phyloP scores from a whole-genome alignment of 257 asterid species.

The Forsythia viridissima region DNA sequence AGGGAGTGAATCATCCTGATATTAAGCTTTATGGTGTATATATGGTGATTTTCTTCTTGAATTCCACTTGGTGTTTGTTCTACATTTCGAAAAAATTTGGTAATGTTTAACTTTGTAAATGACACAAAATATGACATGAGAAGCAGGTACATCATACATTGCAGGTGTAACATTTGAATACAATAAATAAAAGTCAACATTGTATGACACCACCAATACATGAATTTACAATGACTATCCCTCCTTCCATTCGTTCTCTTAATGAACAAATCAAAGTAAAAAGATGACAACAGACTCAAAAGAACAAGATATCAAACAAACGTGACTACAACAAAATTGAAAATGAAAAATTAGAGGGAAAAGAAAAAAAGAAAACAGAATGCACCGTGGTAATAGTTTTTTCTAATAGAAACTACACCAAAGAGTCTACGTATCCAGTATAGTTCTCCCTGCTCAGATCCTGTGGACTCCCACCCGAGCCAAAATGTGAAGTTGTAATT shows the following conservation, averaged over 20 bases:
- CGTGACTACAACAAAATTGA: slow-evolving; percentile 7
- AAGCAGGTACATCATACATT: too few species aligned
- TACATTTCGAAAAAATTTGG: too few species aligned
- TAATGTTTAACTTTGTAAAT: too few species aligned
- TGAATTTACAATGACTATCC: slow-evolving; percentile 11
- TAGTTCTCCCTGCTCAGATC: slow-evolving; percentile 53
- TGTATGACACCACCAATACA: slow-evolving; percentile 12
- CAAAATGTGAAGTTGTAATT: slow-evolving; percentile 41
- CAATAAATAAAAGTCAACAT: background rate
- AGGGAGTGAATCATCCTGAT: background rate
- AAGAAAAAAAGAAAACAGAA: slow-evolving; percentile 7
- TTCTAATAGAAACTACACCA: slow-evolving; percentile 48
- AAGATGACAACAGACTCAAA: background rate
- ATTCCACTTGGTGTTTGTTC: too few species aligned
- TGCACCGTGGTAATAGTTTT: slow-evolving; percentile 26
- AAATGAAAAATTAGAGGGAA: background rate
- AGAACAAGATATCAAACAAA: slow-evolving; percentile 10
- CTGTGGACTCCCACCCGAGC: slow-evolving; percentile 64
- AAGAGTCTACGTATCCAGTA: slow-evolving; percentile 49
- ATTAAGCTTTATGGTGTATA: background rate
- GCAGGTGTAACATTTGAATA: too few species aligned
- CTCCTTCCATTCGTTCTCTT: slow-evolving; percentile 19
- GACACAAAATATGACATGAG: too few species aligned
- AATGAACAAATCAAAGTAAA: slow-evolving; percentile 10
- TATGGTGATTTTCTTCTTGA: background rate